phyloP scores from a whole-genome alignment of 164 flowering plant species.

The Stephania japonica region DNA sequence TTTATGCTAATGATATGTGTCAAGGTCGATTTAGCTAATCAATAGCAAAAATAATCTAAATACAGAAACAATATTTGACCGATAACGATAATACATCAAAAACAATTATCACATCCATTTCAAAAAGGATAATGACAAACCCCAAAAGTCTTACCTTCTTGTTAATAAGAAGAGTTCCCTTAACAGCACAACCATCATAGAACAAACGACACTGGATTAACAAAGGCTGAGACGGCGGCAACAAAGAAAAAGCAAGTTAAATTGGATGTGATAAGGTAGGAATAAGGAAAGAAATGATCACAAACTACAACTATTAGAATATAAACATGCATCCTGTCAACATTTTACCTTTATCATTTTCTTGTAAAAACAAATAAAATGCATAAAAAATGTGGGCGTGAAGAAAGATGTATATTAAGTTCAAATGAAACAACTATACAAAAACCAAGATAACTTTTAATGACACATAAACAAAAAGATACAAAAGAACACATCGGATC shows the following conservation, averaged over 20 bases:
- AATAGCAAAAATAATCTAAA: not conserved
- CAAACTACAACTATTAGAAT: not conserved
- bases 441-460: too few species aligned
- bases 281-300: not conserved
- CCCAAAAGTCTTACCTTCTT: conserved; percentile 36
- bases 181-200: conserved; percentile 63
- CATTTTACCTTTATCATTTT: too few species aligned
- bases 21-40: not conserved
- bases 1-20: not conserved
- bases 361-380: too few species aligned
- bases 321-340: conserved; percentile 26
- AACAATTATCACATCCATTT: not conserved
- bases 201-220: conserved; percentile 72
- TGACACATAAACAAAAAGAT: too few species aligned
- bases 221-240: conserved; percentile 49
- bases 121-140: not conserved
- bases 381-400: too few species aligned
- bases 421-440: too few species aligned
- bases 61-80: not conserved
- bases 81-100: not conserved
- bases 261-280: not conserved
- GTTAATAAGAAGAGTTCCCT: conserved; percentile 83
- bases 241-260: not conserved
- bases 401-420: too few species aligned
- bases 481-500: too few species aligned